Evolutionary conservation across 2,329 filamentous ascomycete genomes (phyloP).

Genomic region (Aspergillus hiratsukae): DNA sequence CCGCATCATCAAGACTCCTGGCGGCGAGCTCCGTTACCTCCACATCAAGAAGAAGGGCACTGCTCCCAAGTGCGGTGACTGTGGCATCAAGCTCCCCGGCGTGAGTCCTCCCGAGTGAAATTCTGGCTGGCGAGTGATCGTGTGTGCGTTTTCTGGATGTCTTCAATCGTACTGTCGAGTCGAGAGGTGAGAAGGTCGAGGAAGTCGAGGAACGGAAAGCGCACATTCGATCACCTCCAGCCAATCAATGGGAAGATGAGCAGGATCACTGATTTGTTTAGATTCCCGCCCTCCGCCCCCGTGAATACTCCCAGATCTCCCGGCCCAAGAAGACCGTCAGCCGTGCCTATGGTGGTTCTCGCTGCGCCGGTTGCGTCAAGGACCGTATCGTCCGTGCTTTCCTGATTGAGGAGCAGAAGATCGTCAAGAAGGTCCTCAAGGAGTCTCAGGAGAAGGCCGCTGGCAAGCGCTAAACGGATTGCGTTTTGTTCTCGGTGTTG

Average conservation of each 20-base stretch:
- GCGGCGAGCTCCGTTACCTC: slow-evolving; percentile 89
- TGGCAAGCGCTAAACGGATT: slow-evolving; percentile 41
- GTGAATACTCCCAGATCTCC: slow-evolving; percentile 95
- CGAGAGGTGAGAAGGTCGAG: slow-evolving; percentile 2
- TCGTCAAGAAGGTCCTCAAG: slow-evolving; percentile 99
- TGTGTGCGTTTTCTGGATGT: neutral
- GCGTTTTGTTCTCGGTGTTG: slow-evolving; percentile 31
- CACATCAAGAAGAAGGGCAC: slow-evolving; percentile 99
- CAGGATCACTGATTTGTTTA: slow-evolving; percentile 35
- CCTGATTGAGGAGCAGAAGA: slow-evolving; percentile 99
- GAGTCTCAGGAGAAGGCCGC: slow-evolving; percentile 73
- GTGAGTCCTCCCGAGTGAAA: slow-evolving; percentile 61
- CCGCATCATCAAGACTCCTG: slow-evolving; percentile 92
- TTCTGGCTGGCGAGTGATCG: slow-evolving; percentile 11
- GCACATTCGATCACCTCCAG: slow-evolving; percentile 3
- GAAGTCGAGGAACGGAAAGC: neutral
- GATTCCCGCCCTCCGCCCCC: slow-evolving; percentile 94
- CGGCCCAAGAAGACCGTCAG: slow-evolving; percentile 99
- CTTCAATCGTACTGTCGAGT: neutral
- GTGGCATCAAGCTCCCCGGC: slow-evolving; percentile 93
- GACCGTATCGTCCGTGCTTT: slow-evolving; percentile 97
- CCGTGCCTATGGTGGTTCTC: slow-evolving; percentile 95
- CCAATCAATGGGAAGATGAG: neutral
- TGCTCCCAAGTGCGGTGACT: slow-evolving; percentile 98
- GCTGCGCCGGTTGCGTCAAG: slow-evolving; percentile 97